Base-by-base conservation (phyloP, 371 early-diverging fungal species). In the Mortierella sp. region DNA sequence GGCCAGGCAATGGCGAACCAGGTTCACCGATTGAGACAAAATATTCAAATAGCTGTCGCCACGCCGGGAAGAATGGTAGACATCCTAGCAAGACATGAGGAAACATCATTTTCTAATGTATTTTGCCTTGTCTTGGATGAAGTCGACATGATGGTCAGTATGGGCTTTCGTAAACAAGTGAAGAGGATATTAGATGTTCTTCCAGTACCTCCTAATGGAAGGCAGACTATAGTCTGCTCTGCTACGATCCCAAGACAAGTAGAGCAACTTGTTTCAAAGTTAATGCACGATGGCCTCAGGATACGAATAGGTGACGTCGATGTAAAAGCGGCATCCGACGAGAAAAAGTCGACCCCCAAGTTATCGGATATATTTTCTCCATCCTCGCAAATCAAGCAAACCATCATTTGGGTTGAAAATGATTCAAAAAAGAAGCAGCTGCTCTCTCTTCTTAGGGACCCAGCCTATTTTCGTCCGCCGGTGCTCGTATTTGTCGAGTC, bases 371-470 rank as follows among this genome's bases (percentile, higher is more conserved):
- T 72, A 1, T 72, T 76, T 47, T 82, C 84, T 32, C 79, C 86
- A n/a, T 72, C 70, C 15, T 78, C 83, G 36, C 65, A 84, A 41
- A 87, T 91, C 68, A 87, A 87, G 40, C 92, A 91, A 63, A 91
- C 92, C 0, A 69, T 91, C 24, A 60, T 91, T 36, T 91, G 92
- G 92, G 89, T 91, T 1, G 90, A 90, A 43, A 89, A 90, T 66
- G 82, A 79, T 4, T 89, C 88, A 53, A 91, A 91, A 72, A 84
- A 87, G 64, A 91, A 91, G 52, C 83, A 85, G 22, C 72, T 91
- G 0, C 83, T 89, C 43, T 88, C 88, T 24, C 85, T 91, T 47
- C 74, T 91, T 19, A 85, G 73, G 24, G 86, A 91, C 47, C 87
- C 90, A 21, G 87, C 85, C 24, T 90, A 90, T 55, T 89, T 86